phyloP scores from a whole-genome alignment of 495 filamentous ascomycete species.

The Pseudomonodictys pantanalensis region DNA sequence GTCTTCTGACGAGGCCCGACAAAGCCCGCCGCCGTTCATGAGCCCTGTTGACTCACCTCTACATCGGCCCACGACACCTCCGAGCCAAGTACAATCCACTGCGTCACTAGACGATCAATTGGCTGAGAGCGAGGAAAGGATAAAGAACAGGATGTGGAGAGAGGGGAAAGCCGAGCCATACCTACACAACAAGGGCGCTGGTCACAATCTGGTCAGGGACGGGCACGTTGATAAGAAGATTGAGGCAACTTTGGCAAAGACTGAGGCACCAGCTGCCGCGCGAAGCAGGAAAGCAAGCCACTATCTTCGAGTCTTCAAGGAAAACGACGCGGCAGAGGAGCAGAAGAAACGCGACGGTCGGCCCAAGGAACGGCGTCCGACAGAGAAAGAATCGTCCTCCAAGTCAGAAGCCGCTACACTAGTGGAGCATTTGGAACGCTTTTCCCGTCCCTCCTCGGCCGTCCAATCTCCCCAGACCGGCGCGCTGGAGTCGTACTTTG shows the following conservation, averaged over 20 bases:
- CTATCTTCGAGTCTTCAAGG: conserved; percentile 86
- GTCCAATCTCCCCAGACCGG: conserved; percentile 5
- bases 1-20: conserved; percentile 5
- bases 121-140: conserved; percentile 29
- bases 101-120: not conserved
- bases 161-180: conserved; percentile 39
- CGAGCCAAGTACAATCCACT: not conserved
- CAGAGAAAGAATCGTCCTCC: not conserved
- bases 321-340: conserved; percentile 65
- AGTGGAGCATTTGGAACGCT: not conserved
- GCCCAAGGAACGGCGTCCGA: conserved; percentile 19
- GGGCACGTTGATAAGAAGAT: conserved; percentile 74
- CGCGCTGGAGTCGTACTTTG: conserved; percentile 18
- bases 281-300: conserved; percentile 94
- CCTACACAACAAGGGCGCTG: conserved; percentile 11
- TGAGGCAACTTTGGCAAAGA: conserved; percentile 71
- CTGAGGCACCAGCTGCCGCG: conserved; percentile 60
- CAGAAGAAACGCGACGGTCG: conserved; percentile 39
- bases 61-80: conserved; percentile 29
- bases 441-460: conserved; percentile 10
- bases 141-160: conserved; percentile 43
- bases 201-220: conserved; percentile 19
- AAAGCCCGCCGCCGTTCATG: conserved; percentile 35
- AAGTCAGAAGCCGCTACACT: not conserved
- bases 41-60: conserved; percentile 35